Evolutionary conservation across 2,329 filamentous ascomycete genomes (phyloP).

Genomic region (Saccharata proteae): DNA sequence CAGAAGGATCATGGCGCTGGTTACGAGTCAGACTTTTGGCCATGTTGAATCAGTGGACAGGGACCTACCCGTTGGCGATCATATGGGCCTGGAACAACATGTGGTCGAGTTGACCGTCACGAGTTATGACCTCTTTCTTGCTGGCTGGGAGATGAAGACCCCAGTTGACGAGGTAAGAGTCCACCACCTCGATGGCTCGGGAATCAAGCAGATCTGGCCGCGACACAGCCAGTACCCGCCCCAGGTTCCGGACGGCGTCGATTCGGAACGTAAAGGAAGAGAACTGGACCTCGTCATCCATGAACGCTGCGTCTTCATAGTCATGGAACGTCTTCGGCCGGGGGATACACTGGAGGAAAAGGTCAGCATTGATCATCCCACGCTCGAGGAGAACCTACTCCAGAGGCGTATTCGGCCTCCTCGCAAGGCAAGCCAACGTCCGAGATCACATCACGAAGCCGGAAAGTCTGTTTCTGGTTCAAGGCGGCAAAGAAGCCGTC

Average conservation of each 20-base stretch:
- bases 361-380: slow-evolving; percentile 3
- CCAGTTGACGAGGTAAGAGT: slow-evolving; percentile 60
- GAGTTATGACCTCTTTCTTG: slow-evolving; percentile 58
- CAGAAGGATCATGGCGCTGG: slow-evolving; percentile 26
- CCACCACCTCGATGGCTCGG: slow-evolving; percentile 41
- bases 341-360: slow-evolving; percentile 18
- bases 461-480: slow-evolving; percentile 57
- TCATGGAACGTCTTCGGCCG: slow-evolving; percentile 48
- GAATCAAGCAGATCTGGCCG: slow-evolving; percentile 26
- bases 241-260: slow-evolving; percentile 66
- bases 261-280: slow-evolving; percentile 81
- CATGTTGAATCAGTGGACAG: background rate
- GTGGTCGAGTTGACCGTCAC: slow-evolving; percentile 64
- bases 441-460: slow-evolving; percentile 53
- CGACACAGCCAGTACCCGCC: slow-evolving; percentile 52
- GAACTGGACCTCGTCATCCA: slow-evolving; percentile 56
- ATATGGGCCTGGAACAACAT: slow-evolving; percentile 88
- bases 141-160: slow-evolving; percentile 61
- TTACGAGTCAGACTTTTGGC: slow-evolving; percentile 9
- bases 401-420: slow-evolving; percentile 53
- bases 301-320: slow-evolving; percentile 67
- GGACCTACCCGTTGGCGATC: slow-evolving; percentile 44
- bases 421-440: slow-evolving; percentile 72
- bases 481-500: slow-evolving; percentile 78
- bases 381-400: slow-evolving; percentile 15